Percentiles rank a stretch among this genome's conserved stretches.
These are phyloP conservation scores for Myriosclerotinia scirpicola DNA, from an alignment of 2,329 filamentous ascomycete genomes.

Conservation along the genomic window DNA sequence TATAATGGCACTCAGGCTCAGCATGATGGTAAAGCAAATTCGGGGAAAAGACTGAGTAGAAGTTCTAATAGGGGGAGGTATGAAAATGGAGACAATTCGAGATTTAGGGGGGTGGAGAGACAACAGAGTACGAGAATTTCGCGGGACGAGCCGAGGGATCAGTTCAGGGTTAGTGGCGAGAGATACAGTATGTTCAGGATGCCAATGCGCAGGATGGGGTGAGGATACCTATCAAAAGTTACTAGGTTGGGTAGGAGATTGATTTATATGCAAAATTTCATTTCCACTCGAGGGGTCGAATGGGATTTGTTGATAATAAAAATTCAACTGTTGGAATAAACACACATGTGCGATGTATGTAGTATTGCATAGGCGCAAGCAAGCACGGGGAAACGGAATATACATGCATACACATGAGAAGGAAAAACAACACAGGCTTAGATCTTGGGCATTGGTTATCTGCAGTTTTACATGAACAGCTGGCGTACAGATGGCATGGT, in stretches of 20 bases:
- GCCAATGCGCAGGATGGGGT: slow-evolving; percentile 1
- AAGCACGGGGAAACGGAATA: slow-evolving; percentile 1
- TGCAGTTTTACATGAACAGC: not conserved
- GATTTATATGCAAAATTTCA: not conserved
- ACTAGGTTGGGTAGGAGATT: not conserved
- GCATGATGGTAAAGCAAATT: not conserved
- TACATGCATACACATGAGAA: not conserved
- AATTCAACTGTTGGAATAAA: not conserved
- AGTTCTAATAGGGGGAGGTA: not conserved
- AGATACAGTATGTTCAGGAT: not conserved
- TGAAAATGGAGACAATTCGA: not conserved
- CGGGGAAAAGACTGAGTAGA: not conserved
- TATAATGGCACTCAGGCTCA: not conserved
- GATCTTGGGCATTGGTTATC: not conserved
- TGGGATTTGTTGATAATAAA: not conserved
- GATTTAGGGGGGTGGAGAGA: not conserved
- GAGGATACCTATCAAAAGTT: not conserved
- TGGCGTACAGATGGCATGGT: not conserved
- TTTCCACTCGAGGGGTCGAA: not conserved
- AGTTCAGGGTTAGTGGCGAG: not conserved
- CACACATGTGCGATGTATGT: not conserved
- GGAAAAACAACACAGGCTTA: not conserved
- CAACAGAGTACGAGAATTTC: not conserved
- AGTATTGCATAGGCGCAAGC: not conserved
- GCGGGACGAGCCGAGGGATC: not conserved